Evolutionary conservation across 306 rosid species (phyloP), one percentile per base, ranked within the genome.

Genomic region (Dryas alaskensis): DNA sequence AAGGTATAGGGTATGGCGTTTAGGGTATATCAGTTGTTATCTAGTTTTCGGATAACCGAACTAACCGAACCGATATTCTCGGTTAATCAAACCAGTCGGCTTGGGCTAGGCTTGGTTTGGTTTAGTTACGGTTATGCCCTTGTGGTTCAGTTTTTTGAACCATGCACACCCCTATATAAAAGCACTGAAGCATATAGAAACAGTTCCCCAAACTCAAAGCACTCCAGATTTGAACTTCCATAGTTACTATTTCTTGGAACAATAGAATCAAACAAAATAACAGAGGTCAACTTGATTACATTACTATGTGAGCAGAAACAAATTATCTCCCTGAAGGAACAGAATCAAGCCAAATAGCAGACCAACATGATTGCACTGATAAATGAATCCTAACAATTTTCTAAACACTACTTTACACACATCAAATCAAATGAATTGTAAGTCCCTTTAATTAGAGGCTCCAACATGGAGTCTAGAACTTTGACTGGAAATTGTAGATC

Each of bases 391-490:
- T 7, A 54, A 54, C 61, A 53, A 54, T 27, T 31, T 40, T 25
- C 5, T 4, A 42, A 42, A 39, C 64, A 70, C 65, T 4, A 22
- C 22, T 22, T 22, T 22, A 22, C 22, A 22, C 22, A 22, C 22
- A 22, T 22, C 22, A 22, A 22, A 22, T 47, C 42, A 37, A 73
- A 49, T 8, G 44, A 70, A 37, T 19, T 5, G 19, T 37, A 13
- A 8, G 8, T 49, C 55, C 66, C 22, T 22, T 22, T 22, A 22
- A 22, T 22, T 22, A 22, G 22, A 22, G 22, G 22, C 13, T 19
- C 62, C 62, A 49, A 14, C 13, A 39, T 22, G 62, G 53, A 62
- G 4, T 76, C 71, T 78, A 81, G 22, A 84, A 84, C 74, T 84
- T 80, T 3, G 80, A 42, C 62, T 82, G 82, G 12, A 67, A 25